These are phyloP conservation scores for Enterocytospora artemiae DNA, from an alignment of 371 early-diverging fungal species.

Conservation along the genomic window DNA sequence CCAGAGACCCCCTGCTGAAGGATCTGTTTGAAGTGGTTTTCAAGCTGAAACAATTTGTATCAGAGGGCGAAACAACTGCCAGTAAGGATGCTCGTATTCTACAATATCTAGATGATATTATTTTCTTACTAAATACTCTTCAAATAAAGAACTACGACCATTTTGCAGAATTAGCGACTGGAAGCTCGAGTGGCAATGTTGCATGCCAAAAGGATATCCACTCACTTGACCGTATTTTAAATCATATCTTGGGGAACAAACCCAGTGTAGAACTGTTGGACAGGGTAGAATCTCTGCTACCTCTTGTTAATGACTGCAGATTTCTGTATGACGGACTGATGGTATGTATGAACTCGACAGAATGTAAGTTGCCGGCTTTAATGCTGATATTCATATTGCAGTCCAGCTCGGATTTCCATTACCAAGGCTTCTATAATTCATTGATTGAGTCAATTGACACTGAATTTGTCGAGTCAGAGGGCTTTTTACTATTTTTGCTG, in stretches of 20 bases:
- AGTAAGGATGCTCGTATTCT: too few relatives aligned
- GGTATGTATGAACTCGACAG: neutral
- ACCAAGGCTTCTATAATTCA: slow-evolving; percentile 10
- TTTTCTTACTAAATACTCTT: too few relatives aligned
- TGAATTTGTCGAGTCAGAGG: slow-evolving; percentile 6
- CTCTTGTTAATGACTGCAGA: slow-evolving; percentile 18
- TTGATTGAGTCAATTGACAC: slow-evolving; percentile 1
- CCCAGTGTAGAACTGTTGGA: slow-evolving; percentile 7
- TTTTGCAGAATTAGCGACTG: too few relatives aligned
- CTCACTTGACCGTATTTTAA: too few relatives aligned
- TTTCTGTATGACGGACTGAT: slow-evolving; percentile 11
- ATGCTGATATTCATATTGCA: slow-evolving; percentile 23
- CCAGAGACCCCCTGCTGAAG: too few relatives aligned
- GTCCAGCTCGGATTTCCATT: slow-evolving; percentile 19
- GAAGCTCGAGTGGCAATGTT: too few relatives aligned
- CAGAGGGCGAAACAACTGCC: too few relatives aligned
- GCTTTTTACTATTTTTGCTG: slow-evolving; percentile 22
- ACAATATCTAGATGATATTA: too few relatives aligned
- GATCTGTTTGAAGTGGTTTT: too few relatives aligned
- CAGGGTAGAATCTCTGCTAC: slow-evolving; percentile 7
- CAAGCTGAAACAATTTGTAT: too few relatives aligned
- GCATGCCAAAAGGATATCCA: too few relatives aligned
- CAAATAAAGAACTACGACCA: too few relatives aligned
- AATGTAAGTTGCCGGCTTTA: slow-evolving; percentile 1
- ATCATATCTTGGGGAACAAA: neutral